Evolutionary conservation across 768 basidiomycete genomes (phyloP).

Genomic region (Kwoniella bestiolae): DNA sequence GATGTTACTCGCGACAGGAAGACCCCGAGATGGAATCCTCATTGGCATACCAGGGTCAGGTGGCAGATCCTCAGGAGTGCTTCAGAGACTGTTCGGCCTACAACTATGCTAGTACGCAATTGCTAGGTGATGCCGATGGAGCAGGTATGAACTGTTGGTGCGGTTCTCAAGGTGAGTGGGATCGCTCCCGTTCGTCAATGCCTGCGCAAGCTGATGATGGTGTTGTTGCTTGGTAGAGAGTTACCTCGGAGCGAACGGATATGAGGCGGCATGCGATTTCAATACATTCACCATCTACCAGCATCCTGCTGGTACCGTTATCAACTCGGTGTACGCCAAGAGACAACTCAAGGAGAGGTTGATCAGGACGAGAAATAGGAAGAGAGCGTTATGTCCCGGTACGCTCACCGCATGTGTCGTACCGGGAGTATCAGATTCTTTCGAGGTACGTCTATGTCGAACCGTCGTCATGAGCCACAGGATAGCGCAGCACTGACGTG

Average conservation of each 20-base stretch:
- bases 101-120: not conserved
- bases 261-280: not conserved
- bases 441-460: constrained; percentile 10
- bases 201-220: no score
- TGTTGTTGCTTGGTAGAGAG: no score
- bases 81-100: not conserved
- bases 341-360: constrained; percentile 15
- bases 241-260: not conserved
- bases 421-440: constrained; percentile 1
- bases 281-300: not conserved
- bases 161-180: not conserved
- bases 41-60: not conserved
- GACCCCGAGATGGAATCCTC: not conserved
- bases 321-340: constrained; percentile 9
- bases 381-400: constrained; percentile 8
- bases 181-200: no score
- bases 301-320: not conserved
- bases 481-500: no score
- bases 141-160: constrained; percentile 5
- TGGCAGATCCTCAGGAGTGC: not conserved
- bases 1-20: constrained; percentile 6
- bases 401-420: not conserved
- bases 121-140: not conserved
- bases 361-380: not conserved
- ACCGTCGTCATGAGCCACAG: not conserved